A percentile compares a stretch with the other conserved stretches of the same genome.
Evolutionary conservation across 2,329 filamentous ascomycete genomes (phyloP).

Genomic region (Stagonosporopsis chrysanthemi): DNA sequence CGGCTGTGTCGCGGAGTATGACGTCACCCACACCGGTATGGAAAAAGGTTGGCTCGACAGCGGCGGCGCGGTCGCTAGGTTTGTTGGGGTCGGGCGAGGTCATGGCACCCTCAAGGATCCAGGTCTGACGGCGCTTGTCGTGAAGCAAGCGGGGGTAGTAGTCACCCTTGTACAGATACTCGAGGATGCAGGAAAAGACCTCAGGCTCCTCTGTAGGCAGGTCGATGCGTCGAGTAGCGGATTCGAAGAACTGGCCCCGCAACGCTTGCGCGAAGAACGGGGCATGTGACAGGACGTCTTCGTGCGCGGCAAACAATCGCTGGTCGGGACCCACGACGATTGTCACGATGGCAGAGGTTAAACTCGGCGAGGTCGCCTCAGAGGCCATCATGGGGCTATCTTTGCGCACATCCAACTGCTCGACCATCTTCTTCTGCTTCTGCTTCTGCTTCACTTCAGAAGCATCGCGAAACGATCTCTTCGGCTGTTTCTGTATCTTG

Average conservation of each 20-base stretch:
- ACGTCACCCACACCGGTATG: conserved; percentile 76
- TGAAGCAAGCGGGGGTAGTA: conserved; percentile 90
- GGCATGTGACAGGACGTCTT: conserved; percentile 87
- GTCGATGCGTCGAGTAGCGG: conserved; percentile 76
- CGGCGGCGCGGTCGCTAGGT: conserved; percentile 62
- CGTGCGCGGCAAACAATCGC: conserved; percentile 92
- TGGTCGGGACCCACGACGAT: conserved; percentile 83
- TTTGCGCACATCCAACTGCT: conserved; percentile 69
- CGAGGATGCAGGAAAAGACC: conserved; percentile 90
- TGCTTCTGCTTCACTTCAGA: conserved; percentile 71
- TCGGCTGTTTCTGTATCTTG: conserved; percentile 81
- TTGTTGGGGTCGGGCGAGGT: conserved; percentile 63
- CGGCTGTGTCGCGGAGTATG: conserved; percentile 88
- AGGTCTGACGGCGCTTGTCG: conserved; percentile 84
- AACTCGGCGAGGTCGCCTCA: conserved; percentile 57
- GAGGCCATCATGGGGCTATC: conserved; percentile 60
- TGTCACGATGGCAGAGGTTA: conserved; percentile 80
- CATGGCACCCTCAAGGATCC: conserved; percentile 80
- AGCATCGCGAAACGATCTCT: conserved; percentile 79
- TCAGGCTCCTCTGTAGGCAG: conserved; percentile 84
- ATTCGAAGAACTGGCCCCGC: conserved; percentile 75
- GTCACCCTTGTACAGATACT: conserved; percentile 97
- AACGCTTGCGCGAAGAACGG: conserved; percentile 81
- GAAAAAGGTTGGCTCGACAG: conserved; percentile 77
- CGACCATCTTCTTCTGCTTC: conserved; percentile 76